Conservation (phyloP, 1,139 yeast species). For the Maudiozyma humilis region DNA sequence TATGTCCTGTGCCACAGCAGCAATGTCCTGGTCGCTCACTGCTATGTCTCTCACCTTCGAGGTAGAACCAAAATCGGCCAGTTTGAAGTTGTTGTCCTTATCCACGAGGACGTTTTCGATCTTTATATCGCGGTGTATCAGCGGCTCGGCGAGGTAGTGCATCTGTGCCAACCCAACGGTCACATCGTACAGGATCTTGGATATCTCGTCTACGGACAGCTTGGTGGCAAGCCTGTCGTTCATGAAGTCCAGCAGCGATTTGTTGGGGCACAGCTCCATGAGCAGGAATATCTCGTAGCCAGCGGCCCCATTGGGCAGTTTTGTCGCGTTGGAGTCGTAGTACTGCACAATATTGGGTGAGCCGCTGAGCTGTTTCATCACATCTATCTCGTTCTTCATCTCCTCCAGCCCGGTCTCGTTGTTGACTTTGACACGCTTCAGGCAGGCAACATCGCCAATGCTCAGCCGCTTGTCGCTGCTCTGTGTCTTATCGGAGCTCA, state of each 20-base stretch:
- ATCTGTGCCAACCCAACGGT: conserved; percentile 79
- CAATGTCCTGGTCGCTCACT: conserved; percentile 35
- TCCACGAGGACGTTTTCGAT: conserved; percentile 89
- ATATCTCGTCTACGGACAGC: conserved; percentile 71
- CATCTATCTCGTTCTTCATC: conserved; percentile 69
- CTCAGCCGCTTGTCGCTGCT: conserved; percentile 10
- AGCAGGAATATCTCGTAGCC: conserved; percentile 77
- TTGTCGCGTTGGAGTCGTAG: conserved; percentile 91
- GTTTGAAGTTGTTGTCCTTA: conserved; percentile 59
- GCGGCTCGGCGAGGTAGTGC: conserved; percentile 73
- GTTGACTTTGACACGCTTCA: conserved; percentile 68
- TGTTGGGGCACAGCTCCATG: conserved; percentile 85
- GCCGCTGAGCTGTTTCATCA: conserved; percentile 75
- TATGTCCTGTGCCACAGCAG: conserved; percentile 70
- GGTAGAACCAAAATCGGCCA: conserved; percentile 93
- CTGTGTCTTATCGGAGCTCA: neutral
- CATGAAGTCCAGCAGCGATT: conserved; percentile 89
- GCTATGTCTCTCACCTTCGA: conserved; percentile 47
- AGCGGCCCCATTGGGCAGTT: conserved; percentile 34
- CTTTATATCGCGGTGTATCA: conserved; percentile 88
- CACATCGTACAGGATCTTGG: conserved; percentile 75
- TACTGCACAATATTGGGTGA: conserved; percentile 76
- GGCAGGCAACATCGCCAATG: conserved; percentile 46
- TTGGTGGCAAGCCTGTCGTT: conserved; percentile 75
- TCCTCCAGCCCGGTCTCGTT: conserved; percentile 60